A percentile compares a stretch with the other conserved stretches of the same genome.
These are phyloP conservation scores for Berberis vulgaris DNA, from an alignment of 164 flowering plant species.

Conservation along the genomic window DNA sequence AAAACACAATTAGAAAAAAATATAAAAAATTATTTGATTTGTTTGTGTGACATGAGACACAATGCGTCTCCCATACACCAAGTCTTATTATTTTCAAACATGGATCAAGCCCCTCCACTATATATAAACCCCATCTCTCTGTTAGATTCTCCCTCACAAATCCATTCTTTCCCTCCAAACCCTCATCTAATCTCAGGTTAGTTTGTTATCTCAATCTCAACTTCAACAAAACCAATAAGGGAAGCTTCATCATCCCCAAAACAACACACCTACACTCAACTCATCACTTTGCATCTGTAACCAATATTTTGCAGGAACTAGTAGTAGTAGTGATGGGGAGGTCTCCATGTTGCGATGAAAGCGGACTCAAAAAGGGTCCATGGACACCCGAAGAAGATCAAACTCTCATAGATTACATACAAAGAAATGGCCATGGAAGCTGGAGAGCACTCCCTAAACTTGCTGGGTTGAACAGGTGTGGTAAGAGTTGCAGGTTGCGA, in stretches of 20 bases:
- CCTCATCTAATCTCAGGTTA: conserved; percentile 6
- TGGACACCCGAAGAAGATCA: conserved; percentile 40
- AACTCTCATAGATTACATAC: conserved; percentile 25
- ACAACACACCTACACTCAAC: not conserved
- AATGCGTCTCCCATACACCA: conserved; percentile 15
- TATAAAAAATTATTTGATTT: not conserved
- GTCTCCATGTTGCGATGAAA: conserved; percentile 30
- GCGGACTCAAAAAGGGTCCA: conserved; percentile 48
- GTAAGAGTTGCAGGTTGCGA: conserved; percentile 46
- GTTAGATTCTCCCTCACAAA: not conserved
- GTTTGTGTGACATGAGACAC: not conserved
- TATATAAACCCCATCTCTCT: conserved; percentile 16
- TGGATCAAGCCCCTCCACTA: not conserved
- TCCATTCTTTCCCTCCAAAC: not conserved
- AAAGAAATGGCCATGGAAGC: conserved; percentile 41
- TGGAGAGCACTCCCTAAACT: conserved; percentile 53
- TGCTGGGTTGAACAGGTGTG: conserved; percentile 56
- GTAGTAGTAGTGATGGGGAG: conserved; percentile 31
- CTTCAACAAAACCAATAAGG: not conserved
- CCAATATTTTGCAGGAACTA: not conserved
- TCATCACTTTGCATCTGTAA: not conserved
- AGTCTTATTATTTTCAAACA: conserved; percentile 9
- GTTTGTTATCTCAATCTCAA: not conserved
- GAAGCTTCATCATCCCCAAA: not conserved
- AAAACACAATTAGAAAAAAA: not conserved